Evolutionary conservation across 176 grass and related monocot species (phyloP).

Genomic region (Zizania latifolia): DNA sequence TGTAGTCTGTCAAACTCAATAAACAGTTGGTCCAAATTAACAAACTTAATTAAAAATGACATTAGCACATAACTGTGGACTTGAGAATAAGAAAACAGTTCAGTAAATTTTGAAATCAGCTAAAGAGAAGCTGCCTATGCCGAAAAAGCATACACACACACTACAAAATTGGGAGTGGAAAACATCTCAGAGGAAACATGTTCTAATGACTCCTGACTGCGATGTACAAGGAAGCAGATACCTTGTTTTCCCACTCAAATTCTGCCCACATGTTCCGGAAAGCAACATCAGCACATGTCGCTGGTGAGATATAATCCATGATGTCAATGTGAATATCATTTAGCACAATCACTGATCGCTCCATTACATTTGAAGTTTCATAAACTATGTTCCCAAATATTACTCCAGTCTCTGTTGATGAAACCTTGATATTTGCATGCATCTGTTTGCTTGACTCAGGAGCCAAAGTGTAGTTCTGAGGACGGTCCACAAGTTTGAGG

Average conservation of each 20-base stretch:
- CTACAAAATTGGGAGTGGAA: background rate
- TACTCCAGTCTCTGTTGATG: constrained; percentile 57
- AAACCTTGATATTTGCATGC: constrained; percentile 60
- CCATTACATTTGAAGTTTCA: constrained; percentile 58
- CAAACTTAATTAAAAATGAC: background rate
- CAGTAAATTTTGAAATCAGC: background rate
- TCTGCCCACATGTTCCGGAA: constrained; percentile 74
- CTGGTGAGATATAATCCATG: constrained; percentile 71
- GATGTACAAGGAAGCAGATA: constrained; percentile 24
- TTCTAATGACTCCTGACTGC: background rate
- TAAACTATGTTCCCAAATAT: constrained; percentile 69
- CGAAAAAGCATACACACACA: background rate
- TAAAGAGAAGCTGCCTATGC: background rate
- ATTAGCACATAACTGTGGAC: background rate
- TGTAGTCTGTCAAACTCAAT: background rate
- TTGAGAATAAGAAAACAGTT: background rate
- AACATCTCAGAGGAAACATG: background rate
- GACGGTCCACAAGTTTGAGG: constrained; percentile 56
- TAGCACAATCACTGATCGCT: constrained; percentile 54
- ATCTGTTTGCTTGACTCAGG: constrained; percentile 59
- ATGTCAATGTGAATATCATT: constrained; percentile 74
- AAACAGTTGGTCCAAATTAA: background rate
- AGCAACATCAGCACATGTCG: constrained; percentile 43
- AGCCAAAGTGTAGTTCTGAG: constrained; percentile 58
- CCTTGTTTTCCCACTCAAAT: constrained; percentile 76